A percentile compares a stretch with the other conserved stretches of the same genome.
phyloP scores from a whole-genome alignment of 192 early-diverging fungal genomes.

The Coemansia sp. region DNA sequence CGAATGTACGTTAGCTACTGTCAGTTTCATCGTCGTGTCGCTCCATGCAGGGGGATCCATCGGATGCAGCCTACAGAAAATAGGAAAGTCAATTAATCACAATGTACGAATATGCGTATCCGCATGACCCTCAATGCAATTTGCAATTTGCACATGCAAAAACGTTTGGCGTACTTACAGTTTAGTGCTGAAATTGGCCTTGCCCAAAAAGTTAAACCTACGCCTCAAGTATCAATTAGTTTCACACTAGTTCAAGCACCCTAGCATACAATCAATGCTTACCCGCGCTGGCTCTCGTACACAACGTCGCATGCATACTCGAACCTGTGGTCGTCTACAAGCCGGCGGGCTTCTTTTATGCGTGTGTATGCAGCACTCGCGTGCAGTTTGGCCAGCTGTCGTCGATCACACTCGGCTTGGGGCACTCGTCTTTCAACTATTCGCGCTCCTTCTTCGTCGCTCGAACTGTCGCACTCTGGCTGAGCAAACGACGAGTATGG shows the following conservation, averaged over 20 bases:
- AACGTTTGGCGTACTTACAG: conserved; percentile 45
- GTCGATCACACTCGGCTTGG: conserved; percentile 16
- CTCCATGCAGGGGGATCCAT: conserved; percentile 57
- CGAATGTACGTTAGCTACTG: conserved; percentile 53
- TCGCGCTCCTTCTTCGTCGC: neutral
- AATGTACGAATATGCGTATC: neutral
- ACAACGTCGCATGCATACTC: conserved; percentile 50
- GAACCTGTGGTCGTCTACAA: conserved; percentile 37
- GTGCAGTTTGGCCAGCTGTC: conserved; percentile 27
- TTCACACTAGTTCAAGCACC: too few species aligned
- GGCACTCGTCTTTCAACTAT: neutral
- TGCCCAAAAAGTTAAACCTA: conserved; percentile 55
- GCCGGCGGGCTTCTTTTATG: conserved; percentile 26
- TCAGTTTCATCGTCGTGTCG: conserved; percentile 44
- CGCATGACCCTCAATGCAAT: neutral
- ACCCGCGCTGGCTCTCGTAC: conserved; percentile 54
- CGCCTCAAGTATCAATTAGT: neutral
- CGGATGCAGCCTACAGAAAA: conserved; percentile 37
- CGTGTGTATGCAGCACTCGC: conserved; percentile 19
- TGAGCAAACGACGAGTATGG: conserved; percentile 20
- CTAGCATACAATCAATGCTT: neutral
- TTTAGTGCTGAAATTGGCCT: conserved; percentile 50
- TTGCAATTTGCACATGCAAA: neutral
- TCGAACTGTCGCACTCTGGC: neutral
- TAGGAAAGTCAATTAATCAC: conserved; percentile 9